phyloP scores from a whole-genome alignment of 202 grass and related monocot species.

The Tripidium arundinaceum region DNA sequence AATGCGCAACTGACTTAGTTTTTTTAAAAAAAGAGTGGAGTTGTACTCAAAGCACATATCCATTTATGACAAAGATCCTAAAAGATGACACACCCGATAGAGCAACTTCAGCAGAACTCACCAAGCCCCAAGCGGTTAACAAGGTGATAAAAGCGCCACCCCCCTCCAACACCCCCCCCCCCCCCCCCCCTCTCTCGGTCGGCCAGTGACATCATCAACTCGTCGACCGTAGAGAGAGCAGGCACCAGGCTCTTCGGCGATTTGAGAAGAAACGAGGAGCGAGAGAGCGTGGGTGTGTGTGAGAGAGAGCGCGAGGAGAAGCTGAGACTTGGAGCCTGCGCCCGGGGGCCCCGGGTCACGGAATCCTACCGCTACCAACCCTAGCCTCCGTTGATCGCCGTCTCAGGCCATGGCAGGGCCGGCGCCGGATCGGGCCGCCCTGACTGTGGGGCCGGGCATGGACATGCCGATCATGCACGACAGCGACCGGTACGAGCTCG shows the following conservation, averaged over 20 bases:
- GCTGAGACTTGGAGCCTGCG: background rate
- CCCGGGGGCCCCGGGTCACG: background rate
- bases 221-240: background rate
- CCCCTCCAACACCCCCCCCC: too few species aligned
- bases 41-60: background rate
- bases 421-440: constrained; percentile 58
- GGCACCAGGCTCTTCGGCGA: constrained; percentile 21
- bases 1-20: background rate
- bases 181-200: constrained; percentile 6
- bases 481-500: constrained; percentile 78
- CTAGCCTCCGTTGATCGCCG: constrained; percentile 17
- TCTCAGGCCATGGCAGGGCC: constrained; percentile 44
- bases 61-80: constrained; percentile 25
- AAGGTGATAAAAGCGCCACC: too few species aligned
- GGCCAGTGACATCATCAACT: constrained; percentile 37
- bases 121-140: too few species aligned
- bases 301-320: background rate
- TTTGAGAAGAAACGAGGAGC: constrained; percentile 20
- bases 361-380: constrained; percentile 20
- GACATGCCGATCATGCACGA: constrained; percentile 85
- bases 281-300: background rate
- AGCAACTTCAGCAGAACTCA: background rate
- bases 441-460: constrained; percentile 73
- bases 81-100: constrained; percentile 22
- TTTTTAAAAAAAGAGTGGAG: background rate